These are phyloP conservation scores for Adansonia rubrostipa DNA, from an alignment of 441 rosid genomes.

Conservation along the genomic window DNA sequence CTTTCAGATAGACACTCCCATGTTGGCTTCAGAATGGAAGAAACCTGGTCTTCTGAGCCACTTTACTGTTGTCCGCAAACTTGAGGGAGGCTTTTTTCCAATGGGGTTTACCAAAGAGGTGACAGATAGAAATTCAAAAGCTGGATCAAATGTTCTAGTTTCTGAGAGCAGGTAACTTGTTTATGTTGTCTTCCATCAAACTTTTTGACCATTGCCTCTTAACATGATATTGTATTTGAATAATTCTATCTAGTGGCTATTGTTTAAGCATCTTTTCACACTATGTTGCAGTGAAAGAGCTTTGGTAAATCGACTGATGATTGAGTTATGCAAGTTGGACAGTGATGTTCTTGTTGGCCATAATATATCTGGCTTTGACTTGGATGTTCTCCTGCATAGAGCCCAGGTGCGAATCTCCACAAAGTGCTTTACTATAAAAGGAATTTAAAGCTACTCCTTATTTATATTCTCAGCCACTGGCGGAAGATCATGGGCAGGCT, in stretches of 20 bases:
- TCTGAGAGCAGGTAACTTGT: slow-evolving; percentile 73
- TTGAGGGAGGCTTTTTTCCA: slow-evolving; percentile 86
- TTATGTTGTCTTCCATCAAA: slow-evolving; percentile 25
- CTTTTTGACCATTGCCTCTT: slow-evolving; percentile 28
- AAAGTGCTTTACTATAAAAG: slow-evolving; percentile 22
- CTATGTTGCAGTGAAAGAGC: slow-evolving; percentile 86
- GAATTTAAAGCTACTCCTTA: neutral
- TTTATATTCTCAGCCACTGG: neutral
- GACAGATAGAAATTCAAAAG: slow-evolving; percentile 75
- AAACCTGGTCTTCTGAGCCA: slow-evolving; percentile 78
- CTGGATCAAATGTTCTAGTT: slow-evolving; percentile 76
- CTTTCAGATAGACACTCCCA: slow-evolving; percentile 89
- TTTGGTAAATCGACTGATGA: slow-evolving; percentile 83
- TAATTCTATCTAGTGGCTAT: neutral
- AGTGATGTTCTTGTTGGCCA: slow-evolving; percentile 97
- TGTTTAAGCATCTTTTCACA: slow-evolving; percentile 24
- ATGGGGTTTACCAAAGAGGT: slow-evolving; percentile 92
- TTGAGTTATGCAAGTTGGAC: slow-evolving; percentile 82
- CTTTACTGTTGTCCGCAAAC: slow-evolving; percentile 89
- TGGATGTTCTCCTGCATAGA: slow-evolving; percentile 93
- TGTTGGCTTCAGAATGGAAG: slow-evolving; percentile 88
- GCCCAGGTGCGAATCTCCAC: slow-evolving; percentile 61
- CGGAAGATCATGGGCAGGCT: slow-evolving; percentile 11
- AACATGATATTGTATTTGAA: slow-evolving; percentile 13
- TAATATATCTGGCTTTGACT: slow-evolving; percentile 96